Percentiles rank a stretch among this genome's conserved stretches.
phyloP scores from a whole-genome alignment of 2,329 filamentous ascomycete species.

The Stagonosporopsis chrysanthemi region DNA sequence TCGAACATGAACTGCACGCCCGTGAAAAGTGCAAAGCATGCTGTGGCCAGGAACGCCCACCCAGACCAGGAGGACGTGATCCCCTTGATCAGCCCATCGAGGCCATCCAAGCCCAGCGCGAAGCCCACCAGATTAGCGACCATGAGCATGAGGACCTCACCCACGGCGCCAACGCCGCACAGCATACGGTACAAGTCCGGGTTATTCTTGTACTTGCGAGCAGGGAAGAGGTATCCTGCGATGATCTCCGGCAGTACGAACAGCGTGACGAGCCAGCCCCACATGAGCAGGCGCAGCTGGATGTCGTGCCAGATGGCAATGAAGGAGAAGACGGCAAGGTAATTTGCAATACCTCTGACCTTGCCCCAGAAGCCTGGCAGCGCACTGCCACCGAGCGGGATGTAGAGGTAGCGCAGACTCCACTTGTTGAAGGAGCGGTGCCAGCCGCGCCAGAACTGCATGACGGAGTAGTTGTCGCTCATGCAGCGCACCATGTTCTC shows the following conservation, averaged over 20 bases:
- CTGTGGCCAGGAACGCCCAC: constrained; percentile 72
- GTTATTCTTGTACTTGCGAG: constrained; percentile 70
- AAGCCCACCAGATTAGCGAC: constrained; percentile 93
- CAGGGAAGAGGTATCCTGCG: constrained; percentile 75
- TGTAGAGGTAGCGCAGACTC: constrained; percentile 91
- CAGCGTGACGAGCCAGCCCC: constrained; percentile 95
- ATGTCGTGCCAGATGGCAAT: constrained; percentile 99
- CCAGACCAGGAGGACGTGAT: constrained; percentile 82
- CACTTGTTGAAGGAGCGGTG: constrained; percentile 95
- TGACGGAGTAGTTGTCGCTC: constrained; percentile 89
- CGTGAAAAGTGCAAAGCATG: constrained; percentile 79
- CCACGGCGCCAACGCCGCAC: constrained; percentile 80
- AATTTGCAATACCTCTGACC: constrained; percentile 72
- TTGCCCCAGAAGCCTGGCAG: constrained; percentile 50
- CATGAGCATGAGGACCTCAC: constrained; percentile 94
- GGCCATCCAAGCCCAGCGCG: constrained; percentile 86
- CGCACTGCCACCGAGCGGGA: constrained; percentile 80
- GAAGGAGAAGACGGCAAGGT: constrained; percentile 89
- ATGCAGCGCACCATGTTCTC: constrained; percentile 99
- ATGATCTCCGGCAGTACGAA: constrained; percentile 92
- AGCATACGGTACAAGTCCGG: constrained; percentile 80
- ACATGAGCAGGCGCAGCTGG: constrained; percentile 85
- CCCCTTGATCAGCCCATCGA: constrained; percentile 76
- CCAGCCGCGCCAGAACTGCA: constrained; percentile 96
- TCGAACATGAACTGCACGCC: constrained; percentile 97